Evolutionary conservation across 2,329 filamentous ascomycete species (phyloP).

Genomic region (Fusarium lateritium): DNA sequence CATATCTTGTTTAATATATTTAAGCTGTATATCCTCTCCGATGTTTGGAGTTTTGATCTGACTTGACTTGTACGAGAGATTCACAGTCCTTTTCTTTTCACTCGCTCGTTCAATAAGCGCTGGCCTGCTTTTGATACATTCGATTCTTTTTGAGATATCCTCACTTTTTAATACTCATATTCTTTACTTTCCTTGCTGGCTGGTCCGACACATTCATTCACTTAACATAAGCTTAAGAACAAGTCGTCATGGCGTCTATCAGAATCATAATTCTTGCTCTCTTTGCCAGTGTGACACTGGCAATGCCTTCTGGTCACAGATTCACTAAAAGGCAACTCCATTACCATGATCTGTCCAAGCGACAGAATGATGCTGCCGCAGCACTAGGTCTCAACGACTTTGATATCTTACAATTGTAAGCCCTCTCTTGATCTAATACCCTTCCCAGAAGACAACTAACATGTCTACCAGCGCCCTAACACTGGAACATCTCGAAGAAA

Average conservation of each 20-base stretch:
- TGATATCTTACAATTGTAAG: constrained; percentile 73
- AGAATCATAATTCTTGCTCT: constrained; percentile 62
- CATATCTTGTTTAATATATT: constrained; percentile 13
- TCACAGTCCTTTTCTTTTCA: constrained; percentile 36
- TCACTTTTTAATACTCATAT: constrained; percentile 27
- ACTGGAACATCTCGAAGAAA: constrained; percentile 80
- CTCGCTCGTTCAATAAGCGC: constrained; percentile 42
- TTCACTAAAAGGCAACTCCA: constrained; percentile 61
- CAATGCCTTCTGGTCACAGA: constrained; percentile 62
- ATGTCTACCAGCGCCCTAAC: constrained; percentile 69
- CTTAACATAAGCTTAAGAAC: constrained; percentile 27
- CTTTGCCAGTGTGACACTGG: constrained; percentile 62
- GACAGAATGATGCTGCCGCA: constrained; percentile 65
- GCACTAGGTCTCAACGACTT: constrained; percentile 65
- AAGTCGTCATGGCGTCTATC: constrained; percentile 54
- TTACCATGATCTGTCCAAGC: constrained; percentile 64
- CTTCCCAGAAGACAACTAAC: constrained; percentile 3
- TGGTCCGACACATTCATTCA: constrained; percentile 41
- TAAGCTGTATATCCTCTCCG: constrained; percentile 8
- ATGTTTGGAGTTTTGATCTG: constrained; percentile 16
- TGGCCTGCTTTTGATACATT: constrained; percentile 44
- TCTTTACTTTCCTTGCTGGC: constrained; percentile 33
- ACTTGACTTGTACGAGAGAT: constrained; percentile 28
- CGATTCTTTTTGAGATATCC: constrained; percentile 11
- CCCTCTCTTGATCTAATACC: constrained; percentile 5